Base-by-base conservation (phyloP, 371 early-diverging fungal species). In the Massospora cicadina region DNA sequence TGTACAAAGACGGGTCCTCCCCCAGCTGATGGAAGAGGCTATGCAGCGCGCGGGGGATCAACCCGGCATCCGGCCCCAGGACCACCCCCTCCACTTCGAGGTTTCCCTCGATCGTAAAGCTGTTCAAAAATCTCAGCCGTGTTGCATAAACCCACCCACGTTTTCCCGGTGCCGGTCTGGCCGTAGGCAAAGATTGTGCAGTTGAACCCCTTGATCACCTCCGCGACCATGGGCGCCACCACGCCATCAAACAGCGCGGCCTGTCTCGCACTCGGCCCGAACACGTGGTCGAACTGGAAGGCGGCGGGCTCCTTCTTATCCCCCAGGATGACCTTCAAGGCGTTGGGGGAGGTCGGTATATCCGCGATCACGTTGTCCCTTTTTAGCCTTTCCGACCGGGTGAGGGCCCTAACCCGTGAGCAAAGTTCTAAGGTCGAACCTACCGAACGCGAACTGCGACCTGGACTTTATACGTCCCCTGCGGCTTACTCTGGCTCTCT, bases 141-240 rank as follows among this genome's bases (percentile, higher is more conserved):
- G 10, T 17, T 17, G 43, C 5, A 43, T 10, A 5, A 43, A 43
- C 5, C 43, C 43, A n/a, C 43, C 17, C 17, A 43, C 64, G 91
- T 90, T 68, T 90, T 90, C 56, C 96, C 96, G 0, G 94, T 90
- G 31, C 94, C 93, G 0, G 93, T 95, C 72, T 93, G 88, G 1
- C 90, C 97, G 70, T 95, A 98, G 1, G 95, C 95, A 73, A 98
- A 92, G 27, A 96, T 86, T 27, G 95, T 95, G 72, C 96, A 94
- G 74, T 93, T 96, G 74, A 86, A 95, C 2, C 97, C 67, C 28
- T 69, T 70, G 58, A 72, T 60, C 53, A 88, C 89, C 72, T 96
- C 92, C 7, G 87, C 77, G 13, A 96, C 70, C 33, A 94, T 89
- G 0, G 93, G 92, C 3, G 77, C 71, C 10, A 87, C 92, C 1